Conservation (phyloP, 192 early-diverging fungal species). For the Bifiguratus adelaidae region DNA sequence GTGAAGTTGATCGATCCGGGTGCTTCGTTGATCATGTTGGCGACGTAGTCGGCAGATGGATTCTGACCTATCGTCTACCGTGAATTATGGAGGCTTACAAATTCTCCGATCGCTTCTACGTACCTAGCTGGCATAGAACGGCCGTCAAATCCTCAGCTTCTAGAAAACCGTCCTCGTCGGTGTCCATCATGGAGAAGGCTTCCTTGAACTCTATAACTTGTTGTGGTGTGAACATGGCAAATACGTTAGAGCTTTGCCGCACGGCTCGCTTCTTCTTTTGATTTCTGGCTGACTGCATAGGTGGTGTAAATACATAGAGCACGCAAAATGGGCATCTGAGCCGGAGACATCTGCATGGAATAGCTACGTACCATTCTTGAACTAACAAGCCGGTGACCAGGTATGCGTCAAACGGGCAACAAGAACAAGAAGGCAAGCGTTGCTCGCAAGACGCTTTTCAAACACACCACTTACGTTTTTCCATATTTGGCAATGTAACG, state of each 20-base stretch:
- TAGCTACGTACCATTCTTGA: no score
- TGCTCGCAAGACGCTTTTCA: no score
- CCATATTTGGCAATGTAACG: no score
- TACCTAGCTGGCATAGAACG: constrained; percentile 73
- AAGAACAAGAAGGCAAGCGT: no score
- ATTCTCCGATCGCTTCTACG: constrained; percentile 5
- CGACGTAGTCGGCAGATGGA: constrained; percentile 70
- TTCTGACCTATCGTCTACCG: constrained; percentile 49
- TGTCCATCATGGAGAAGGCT: constrained; percentile 92
- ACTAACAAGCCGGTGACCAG: no score
- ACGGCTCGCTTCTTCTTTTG: constrained; percentile 81
- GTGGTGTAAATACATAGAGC: background rate
- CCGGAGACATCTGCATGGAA: no score
- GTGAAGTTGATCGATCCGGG: constrained; percentile 93
- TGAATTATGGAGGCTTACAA: no score
- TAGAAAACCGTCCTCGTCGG: constrained; percentile 85
- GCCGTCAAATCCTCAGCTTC: constrained; percentile 90
- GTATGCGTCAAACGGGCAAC: no score
- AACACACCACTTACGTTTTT: no score
- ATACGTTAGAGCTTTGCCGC: constrained; percentile 94
- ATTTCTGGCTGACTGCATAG: background rate
- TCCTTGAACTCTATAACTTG: constrained; percentile 97
- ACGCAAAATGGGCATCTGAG: background rate
- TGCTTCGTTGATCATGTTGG: constrained; percentile 85
- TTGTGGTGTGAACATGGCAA: constrained; percentile 94